A percentile compares a stretch with the other conserved stretches of the same genome.
phyloP scores from a whole-genome alignment of 164 flowering plant genomes.

The Dillenia suffruticosa region DNA sequence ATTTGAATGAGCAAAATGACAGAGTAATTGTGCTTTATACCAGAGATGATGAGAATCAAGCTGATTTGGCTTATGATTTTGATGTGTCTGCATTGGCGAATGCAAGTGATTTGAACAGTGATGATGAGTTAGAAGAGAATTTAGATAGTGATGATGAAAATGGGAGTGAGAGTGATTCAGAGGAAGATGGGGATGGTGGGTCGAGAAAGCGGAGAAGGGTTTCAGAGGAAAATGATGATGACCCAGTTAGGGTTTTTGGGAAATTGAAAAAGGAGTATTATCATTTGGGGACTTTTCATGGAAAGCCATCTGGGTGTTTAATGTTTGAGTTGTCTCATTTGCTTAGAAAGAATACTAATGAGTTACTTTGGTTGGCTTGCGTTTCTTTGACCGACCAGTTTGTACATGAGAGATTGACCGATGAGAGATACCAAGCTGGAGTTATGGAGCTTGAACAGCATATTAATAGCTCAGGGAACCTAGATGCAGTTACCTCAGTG shows the following conservation, averaged over 20 bases:
- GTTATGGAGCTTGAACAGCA: slow-evolving; percentile 97
- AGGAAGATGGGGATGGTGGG: slow-evolving; percentile 23
- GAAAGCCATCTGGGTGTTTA: slow-evolving; percentile 89
- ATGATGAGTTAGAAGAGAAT: slow-evolving; percentile 51
- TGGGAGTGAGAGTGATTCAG: slow-evolving; percentile 53
- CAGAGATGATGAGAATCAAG: slow-evolving; percentile 67
- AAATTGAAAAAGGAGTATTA: slow-evolving; percentile 74
- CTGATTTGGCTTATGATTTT: slow-evolving; percentile 81
- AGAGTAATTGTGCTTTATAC: slow-evolving; percentile 72
- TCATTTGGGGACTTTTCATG: slow-evolving; percentile 85
- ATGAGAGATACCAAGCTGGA: slow-evolving; percentile 86
- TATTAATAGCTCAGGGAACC: slow-evolving; percentile 77
- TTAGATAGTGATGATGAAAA: slow-evolving; percentile 40
- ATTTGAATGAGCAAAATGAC: slow-evolving; percentile 60
- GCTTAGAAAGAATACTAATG: slow-evolving; percentile 82
- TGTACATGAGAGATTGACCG: slow-evolving; percentile 82
- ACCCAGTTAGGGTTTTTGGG: slow-evolving; percentile 47
- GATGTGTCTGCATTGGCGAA: slow-evolving; percentile 66
- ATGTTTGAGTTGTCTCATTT: slow-evolving; percentile 80
- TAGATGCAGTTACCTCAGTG: slow-evolving; percentile 73
- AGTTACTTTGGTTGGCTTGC: slow-evolving; percentile 92
- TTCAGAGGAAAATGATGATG: slow-evolving; percentile 32
- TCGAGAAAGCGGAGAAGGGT: slow-evolving; percentile 50
- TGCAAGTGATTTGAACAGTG: slow-evolving; percentile 57
- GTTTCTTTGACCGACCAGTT: slow-evolving; percentile 94